Evolutionary conservation across 441 rosid genomes (phyloP).

Genomic region (Aquilaria agallochum): DNA sequence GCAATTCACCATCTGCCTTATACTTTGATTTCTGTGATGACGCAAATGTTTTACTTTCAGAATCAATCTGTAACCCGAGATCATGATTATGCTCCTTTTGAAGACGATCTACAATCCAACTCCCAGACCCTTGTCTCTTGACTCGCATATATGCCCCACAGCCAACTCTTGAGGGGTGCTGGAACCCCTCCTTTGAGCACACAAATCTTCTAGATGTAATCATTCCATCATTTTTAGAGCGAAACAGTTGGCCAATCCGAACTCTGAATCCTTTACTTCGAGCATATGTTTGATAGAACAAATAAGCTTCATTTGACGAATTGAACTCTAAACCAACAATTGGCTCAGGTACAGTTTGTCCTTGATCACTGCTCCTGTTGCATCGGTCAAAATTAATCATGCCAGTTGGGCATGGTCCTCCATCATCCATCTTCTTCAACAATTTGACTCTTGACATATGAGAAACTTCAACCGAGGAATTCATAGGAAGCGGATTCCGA

Average conservation of each 20-base stretch:
- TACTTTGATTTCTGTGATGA: slow-evolving; percentile 57
- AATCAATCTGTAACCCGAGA: slow-evolving; percentile 34
- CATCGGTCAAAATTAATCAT: slow-evolving; percentile 48
- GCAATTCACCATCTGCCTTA: slow-evolving; percentile 48
- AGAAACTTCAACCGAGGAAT: slow-evolving; percentile 32
- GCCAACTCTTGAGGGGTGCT: slow-evolving; percentile 89
- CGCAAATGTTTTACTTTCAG: slow-evolving; percentile 25
- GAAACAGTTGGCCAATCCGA: slow-evolving; percentile 84
- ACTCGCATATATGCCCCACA: slow-evolving; percentile 95
- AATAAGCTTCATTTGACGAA: slow-evolving; percentile 74
- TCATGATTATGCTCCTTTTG: slow-evolving; percentile 77
- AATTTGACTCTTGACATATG: slow-evolving; percentile 48
- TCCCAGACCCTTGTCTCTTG: slow-evolving; percentile 71
- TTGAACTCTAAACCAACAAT: slow-evolving; percentile 54
- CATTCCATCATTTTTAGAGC: slow-evolving; percentile 77
- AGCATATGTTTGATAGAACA: slow-evolving; percentile 62
- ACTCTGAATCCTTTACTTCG: slow-evolving; percentile 66
- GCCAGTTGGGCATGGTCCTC: slow-evolving; percentile 40
- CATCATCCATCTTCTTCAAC: slow-evolving; percentile 38
- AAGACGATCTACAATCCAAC: slow-evolving; percentile 84
- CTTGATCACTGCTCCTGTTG: slow-evolving; percentile 46
- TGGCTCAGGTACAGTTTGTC: slow-evolving; percentile 42
- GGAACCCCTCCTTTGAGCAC: slow-evolving; percentile 93
- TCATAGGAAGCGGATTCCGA: slow-evolving; percentile 32
- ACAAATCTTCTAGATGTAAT: slow-evolving; percentile 86